phyloP scores from a whole-genome alignment of 441 rosid species.

The Pelargonium fulgidum region DNA sequence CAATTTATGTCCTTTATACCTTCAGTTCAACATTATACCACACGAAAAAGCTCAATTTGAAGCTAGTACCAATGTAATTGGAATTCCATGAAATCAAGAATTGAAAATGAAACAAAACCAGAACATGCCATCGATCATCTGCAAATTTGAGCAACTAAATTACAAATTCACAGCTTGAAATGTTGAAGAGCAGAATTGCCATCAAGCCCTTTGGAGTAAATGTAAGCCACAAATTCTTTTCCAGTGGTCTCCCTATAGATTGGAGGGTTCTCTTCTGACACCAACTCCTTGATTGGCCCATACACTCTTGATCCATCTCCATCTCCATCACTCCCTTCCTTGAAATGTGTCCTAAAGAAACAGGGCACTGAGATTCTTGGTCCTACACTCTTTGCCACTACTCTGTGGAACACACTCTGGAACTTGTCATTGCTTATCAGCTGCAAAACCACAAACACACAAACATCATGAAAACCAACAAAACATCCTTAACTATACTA shows the following conservation, averaged over 20 bases:
- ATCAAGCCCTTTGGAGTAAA: conserved; percentile 17
- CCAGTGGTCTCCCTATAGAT: conserved; percentile 24
- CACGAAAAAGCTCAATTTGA: too few species aligned
- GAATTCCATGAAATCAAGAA: not conserved
- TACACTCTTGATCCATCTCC: conserved; percentile 19
- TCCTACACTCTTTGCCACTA: conserved; percentile 21
- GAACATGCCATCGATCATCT: not conserved
- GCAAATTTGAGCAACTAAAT: not conserved
- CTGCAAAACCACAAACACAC: not conserved
- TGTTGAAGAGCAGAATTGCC: conserved; percentile 15
- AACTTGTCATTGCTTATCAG: conserved; percentile 23
- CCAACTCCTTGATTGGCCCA: conserved; percentile 44
- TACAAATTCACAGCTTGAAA: conserved; percentile 21
- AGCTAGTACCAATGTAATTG: not conserved
- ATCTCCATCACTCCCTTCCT: conserved; percentile 10
- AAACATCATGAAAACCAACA: not conserved
- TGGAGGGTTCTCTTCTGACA: conserved; percentile 37
- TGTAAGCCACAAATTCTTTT: conserved; percentile 18
- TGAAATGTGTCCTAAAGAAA: conserved; percentile 23
- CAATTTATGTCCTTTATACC: too few species aligned
- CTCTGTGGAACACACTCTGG: conserved; percentile 21
- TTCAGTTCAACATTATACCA: too few species aligned
- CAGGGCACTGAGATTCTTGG: conserved; percentile 37
- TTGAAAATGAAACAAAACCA: not conserved
- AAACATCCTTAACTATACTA: too few species aligned